A percentile compares a stretch with the other conserved stretches of the same genome.
These are phyloP conservation scores for Cryphonectria japonica DNA, from an alignment of 2,329 filamentous ascomycete genomes.

Conservation along the genomic window DNA sequence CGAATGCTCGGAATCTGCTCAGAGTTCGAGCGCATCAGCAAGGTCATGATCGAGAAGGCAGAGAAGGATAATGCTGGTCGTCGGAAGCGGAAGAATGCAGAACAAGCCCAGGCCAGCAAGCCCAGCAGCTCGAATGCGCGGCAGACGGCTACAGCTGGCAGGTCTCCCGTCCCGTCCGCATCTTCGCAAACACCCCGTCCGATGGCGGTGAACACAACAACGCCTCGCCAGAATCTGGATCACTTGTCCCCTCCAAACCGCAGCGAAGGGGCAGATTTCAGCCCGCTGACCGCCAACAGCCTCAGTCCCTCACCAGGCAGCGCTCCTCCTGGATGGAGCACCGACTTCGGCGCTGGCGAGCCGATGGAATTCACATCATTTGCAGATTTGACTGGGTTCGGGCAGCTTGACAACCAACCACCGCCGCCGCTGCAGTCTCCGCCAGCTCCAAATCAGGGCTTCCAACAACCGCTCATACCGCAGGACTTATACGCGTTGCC, in stretches of 20 bases:
- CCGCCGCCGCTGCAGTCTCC: conserved; percentile 42
- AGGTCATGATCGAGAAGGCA: conserved; percentile 85
- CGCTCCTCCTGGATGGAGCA: conserved; percentile 50
- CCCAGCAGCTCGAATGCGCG: conserved; percentile 12
- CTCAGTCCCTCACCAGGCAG: conserved; percentile 50
- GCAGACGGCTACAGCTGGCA: conserved; percentile 17
- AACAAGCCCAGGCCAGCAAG: conserved; percentile 23
- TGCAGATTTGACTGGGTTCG: conserved; percentile 51
- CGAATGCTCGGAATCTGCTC: conserved; percentile 92
- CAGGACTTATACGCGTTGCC: conserved; percentile 95
- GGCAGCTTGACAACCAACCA: conserved; percentile 35
- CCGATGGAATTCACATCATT: conserved; percentile 43
- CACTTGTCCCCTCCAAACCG: conserved; percentile 38
- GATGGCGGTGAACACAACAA: conserved; percentile 37
- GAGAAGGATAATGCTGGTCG: conserved; percentile 81
- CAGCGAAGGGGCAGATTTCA: conserved; percentile 37
- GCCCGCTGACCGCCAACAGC: conserved; percentile 45
- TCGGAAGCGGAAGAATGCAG: conserved; percentile 76
- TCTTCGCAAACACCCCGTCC: conserved; percentile 40
- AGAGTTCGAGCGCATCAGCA: conserved; percentile 96
- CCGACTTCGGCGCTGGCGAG: conserved; percentile 45
- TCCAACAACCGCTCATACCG: conserved; percentile 86
- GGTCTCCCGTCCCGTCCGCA: conserved; percentile 27
- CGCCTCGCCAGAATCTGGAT: conserved; percentile 35
- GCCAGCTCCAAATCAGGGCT: conserved; percentile 45